Base-by-base conservation (phyloP, 2,329 filamentous ascomycete species). In the Lachnellula subtilissima region DNA sequence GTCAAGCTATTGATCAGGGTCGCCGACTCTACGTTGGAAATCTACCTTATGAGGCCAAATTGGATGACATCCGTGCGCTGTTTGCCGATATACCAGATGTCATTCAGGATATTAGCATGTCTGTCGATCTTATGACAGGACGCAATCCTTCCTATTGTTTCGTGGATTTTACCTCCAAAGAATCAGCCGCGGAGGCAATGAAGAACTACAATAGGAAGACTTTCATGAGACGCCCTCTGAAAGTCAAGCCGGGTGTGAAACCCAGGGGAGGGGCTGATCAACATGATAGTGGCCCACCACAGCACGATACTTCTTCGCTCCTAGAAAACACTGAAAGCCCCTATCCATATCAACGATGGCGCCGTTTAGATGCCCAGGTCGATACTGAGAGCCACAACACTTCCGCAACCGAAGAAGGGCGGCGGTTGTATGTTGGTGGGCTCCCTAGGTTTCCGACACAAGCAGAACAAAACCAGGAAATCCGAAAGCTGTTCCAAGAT, bases 101-200 rank as follows among this genome's bases (percentile, higher is more conserved):
- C 65, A 77, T 75, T 61, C 76, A 80, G 61, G 80, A 81, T 48
- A 81, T 89, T 61, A 83, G 87, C 68, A 86, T 90, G 64, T 85
- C 84, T 0, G 78, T 87, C 52, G 86, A 90, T 64, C 80, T 84
- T 1, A 82, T 87, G 69, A 86, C 81, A 32, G 82, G 79, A 42
- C 77, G 86, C 46, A 90, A 89, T 68, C 86, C 86, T 0, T 86
- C 84, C 39, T 89, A 89, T 72, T 90, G 86, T 73, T 90, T 91
- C 64, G 81, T 89, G 47, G 86, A 90, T 65, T 81, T 90, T 55
- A 70, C 71, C 47, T 77, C 75, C 48, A 76, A 76, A 47, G 80
- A 81, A 28, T 74, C 82, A 32, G 86, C 86, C 3, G 75, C 81
- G 4, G 69, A 70, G 1, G 84, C 83, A 1, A 82, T 89, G 68